Evolutionary conservation across 352 stramenopile genomes (phyloP).

Genomic region (Phytopythium cucurbitacearum): DNA sequence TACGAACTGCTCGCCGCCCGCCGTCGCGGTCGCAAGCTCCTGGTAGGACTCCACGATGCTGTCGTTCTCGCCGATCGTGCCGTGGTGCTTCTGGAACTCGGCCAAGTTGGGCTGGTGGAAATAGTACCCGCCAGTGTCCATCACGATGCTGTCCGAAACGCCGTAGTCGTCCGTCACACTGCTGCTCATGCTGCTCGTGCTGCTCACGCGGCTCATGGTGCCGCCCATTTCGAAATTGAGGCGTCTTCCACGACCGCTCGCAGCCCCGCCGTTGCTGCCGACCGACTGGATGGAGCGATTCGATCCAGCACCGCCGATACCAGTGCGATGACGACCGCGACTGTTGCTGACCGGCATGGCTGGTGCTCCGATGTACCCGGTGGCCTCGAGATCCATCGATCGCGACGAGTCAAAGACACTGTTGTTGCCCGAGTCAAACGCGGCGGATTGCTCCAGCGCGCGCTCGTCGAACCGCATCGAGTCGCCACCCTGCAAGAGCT

Average conservation of each 20-base stretch:
- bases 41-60: constrained; percentile 61
- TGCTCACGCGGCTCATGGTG: constrained; percentile 35
- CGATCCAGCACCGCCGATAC: constrained; percentile 11
- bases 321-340: constrained; percentile 10
- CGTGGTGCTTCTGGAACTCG: constrained; percentile 7
- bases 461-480: constrained; percentile 49
- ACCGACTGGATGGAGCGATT: constrained; percentile 24
- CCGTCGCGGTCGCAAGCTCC: constrained; percentile 43
- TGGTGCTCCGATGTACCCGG: too few species aligned
- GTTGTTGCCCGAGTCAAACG: constrained; percentile 17
- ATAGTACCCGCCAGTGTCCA: constrained; percentile 69
- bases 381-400: constrained; percentile 6
- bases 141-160: constrained; percentile 56
- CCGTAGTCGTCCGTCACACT: constrained; percentile 42
- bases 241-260: constrained; percentile 22
- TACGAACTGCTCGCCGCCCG: constrained; percentile 68
- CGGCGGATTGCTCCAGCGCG: constrained; percentile 16
- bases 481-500: constrained; percentile 23
- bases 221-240: constrained; percentile 31
- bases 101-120: constrained; percentile 38
- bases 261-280: constrained; percentile 10
- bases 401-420: constrained; percentile 23
- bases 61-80: constrained; percentile 21
- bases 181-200: constrained; percentile 41
- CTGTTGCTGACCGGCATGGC: constrained; percentile 14